phyloP scores from a whole-genome alignment of 2,329 filamentous ascomycete genomes.

The Fulvia fulva region DNA sequence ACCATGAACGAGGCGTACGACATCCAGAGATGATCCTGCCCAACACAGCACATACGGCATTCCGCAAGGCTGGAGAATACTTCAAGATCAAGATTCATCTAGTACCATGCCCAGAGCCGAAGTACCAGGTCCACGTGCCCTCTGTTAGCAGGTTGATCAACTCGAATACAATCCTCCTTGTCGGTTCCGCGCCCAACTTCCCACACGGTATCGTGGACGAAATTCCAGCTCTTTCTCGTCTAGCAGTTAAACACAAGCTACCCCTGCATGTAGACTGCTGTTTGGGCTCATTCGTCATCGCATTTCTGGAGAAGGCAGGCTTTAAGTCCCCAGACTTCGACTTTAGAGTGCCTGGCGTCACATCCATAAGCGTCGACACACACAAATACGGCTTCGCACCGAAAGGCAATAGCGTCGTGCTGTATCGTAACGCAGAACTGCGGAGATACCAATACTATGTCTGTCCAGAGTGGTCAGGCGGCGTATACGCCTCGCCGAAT shows the following conservation, averaged over 20 bases:
- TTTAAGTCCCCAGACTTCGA: conserved; percentile 88
- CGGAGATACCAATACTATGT: conserved; percentile 95
- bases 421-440: conserved; percentile 77
- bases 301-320: conserved; percentile 87
- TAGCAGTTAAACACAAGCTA: conserved; percentile 74
- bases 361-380: conserved; percentile 92
- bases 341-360: conserved; percentile 90
- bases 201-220: conserved; percentile 98
- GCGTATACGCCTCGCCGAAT: conserved; percentile 89
- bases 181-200: conserved; percentile 95
- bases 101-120: conserved; percentile 78
- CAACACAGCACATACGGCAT: conserved; percentile 90
- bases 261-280: conserved; percentile 97
- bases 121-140: conserved; percentile 76
- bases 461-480: conserved; percentile 88
- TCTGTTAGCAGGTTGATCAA: conserved; percentile 83
- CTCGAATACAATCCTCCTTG: conserved; percentile 86
- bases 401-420: conserved; percentile 89
- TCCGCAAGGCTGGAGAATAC: conserved; percentile 91
- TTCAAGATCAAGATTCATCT: conserved; percentile 95
- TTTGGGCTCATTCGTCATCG: conserved; percentile 89
- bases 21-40: conserved; percentile 98
- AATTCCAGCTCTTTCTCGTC: conserved; percentile 75
- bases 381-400: conserved; percentile 99
- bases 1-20: conserved; percentile 76